Percentiles rank a stretch among this genome's conserved stretches.
Conservation (phyloP, 2,329 filamentous ascomycete species). For the Monosporascus ibericus region DNA sequence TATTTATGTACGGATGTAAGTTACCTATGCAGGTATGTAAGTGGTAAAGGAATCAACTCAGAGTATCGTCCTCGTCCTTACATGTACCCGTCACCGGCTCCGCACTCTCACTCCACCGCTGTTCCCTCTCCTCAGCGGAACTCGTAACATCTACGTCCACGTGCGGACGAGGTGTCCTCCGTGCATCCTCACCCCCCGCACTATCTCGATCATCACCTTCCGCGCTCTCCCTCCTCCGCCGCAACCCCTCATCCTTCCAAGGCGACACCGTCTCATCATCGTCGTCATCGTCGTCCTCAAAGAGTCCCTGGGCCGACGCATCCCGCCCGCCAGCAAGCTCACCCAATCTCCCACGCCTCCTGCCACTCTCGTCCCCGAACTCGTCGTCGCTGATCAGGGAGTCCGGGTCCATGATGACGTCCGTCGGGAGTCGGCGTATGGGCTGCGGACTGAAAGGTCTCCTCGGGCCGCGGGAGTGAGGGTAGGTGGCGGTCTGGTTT, state of each 20-base stretch:
- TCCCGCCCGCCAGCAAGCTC: conserved; percentile 4
- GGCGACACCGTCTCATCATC: conserved; percentile 12
- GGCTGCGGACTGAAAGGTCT: conserved; percentile 56
- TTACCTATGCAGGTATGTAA: background rate
- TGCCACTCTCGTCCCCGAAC: background rate
- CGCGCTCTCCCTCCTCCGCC: conserved; percentile 6
- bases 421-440: conserved; percentile 23
- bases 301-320: conserved; percentile 3
- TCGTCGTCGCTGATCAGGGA: conserved; percentile 17
- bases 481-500: too few relatives aligned
- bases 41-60: background rate
- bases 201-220: conserved; percentile 2
- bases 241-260: conserved; percentile 16
- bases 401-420: conserved; percentile 27
- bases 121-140: conserved; percentile 9
- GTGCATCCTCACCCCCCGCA: conserved; percentile 1
- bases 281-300: background rate
- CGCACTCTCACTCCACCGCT: conserved; percentile 1
- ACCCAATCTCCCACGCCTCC: background rate
- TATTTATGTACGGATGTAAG: background rate
- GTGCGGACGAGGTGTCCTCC: background rate
- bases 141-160: conserved; percentile 2
- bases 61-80: background rate
- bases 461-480: too few relatives aligned
- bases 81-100: background rate